Base-by-base conservation (phyloP, 257 asterid species). In the Scutellaria barbata region DNA sequence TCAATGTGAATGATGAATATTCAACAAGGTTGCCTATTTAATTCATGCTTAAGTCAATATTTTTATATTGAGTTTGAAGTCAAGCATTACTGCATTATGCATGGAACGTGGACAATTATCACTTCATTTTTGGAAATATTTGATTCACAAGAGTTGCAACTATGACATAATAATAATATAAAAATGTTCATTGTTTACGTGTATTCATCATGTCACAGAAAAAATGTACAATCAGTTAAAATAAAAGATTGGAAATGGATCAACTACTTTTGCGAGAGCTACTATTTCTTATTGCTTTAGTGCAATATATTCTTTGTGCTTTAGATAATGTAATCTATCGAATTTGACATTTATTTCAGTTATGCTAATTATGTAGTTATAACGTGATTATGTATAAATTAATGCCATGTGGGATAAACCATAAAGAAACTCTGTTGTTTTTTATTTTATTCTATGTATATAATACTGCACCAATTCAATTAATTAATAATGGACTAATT, bases 31-130 rank as follows among this genome's bases (percentile, higher is more conserved):
- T 47, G 12, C 52, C 17, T 2, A 47, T 18, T 55, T 55, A 12
- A 11, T n/a, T n/a, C n/a, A n/a, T 56, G 60, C 60, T 35, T 35
- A 30, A 57, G 66, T 58, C 63, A 33, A 58, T 5, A 56, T 56
- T 8, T 8, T 56, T 9, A 9, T 25, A 1, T 9, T 18, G 1
- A 53, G 35, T 8, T 55, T 9, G 7, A 11, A 11, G 17, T 54
- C 60, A 54, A 54, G 14, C 10, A 54, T 41, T 54, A 54, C 39
- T 54, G 35, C 35, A 8, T 16, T 8, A 5, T 53, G 59, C 59
- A 18, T 53, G 13, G 58, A 52, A 52, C 58, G 58, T 17, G 58
- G 59, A 53, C 35, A 53, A 8, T 51, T 53, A 22, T 22, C 25
- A 17, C 35, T 18, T 53, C 20, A 53, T 17, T 53, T 53, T 18